These are phyloP conservation scores for Amyloporia xantha DNA, from an alignment of 768 basidiomycete genomes.

Conservation along the genomic window DNA sequence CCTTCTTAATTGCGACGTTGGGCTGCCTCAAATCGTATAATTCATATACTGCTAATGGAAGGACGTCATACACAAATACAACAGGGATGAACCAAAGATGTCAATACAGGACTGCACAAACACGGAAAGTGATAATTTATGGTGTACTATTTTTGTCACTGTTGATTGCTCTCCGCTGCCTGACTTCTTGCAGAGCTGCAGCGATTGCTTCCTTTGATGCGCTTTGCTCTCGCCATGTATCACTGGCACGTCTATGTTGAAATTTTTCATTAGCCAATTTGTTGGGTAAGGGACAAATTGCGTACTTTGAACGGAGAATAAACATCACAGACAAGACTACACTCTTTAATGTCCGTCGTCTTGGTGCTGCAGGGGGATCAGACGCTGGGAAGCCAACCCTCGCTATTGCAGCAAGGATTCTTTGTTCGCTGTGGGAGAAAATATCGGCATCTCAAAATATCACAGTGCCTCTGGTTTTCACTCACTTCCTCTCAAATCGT, in stretches of 20 bases:
- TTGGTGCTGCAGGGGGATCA: slow-evolving; percentile 30
- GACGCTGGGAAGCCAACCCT: slow-evolving; percentile 61
- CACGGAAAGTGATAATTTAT: neutral
- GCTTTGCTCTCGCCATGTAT: slow-evolving; percentile 57
- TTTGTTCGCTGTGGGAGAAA: slow-evolving; percentile 50
- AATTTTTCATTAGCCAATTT: too few relatives aligned
- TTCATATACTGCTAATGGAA: neutral
- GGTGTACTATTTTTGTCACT: neutral
- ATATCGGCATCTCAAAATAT: too few relatives aligned
- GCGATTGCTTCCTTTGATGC: slow-evolving; percentile 54
- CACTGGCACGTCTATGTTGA: slow-evolving; percentile 47
- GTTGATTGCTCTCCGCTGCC: slow-evolving; percentile 20
- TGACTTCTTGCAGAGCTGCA: slow-evolving; percentile 66
- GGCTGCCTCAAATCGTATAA: neutral
- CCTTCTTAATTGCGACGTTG: neutral
- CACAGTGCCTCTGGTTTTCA: neutral
- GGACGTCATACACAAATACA: neutral
- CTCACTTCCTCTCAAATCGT: slow-evolving; percentile 66
- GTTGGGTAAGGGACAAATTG: too few relatives aligned
- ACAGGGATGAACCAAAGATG: neutral
- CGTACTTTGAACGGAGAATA: slow-evolving; percentile 57
- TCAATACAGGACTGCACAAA: neutral
- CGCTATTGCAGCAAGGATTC: slow-evolving; percentile 70
- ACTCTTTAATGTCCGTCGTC: slow-evolving; percentile 47
- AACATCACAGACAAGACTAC: slow-evolving; percentile 57